Evolutionary conservation across 495 filamentous ascomycete genomes (phyloP), one percentile per base, ranked within the genome.

Genomic region (Hamigera avellanea): DNA sequence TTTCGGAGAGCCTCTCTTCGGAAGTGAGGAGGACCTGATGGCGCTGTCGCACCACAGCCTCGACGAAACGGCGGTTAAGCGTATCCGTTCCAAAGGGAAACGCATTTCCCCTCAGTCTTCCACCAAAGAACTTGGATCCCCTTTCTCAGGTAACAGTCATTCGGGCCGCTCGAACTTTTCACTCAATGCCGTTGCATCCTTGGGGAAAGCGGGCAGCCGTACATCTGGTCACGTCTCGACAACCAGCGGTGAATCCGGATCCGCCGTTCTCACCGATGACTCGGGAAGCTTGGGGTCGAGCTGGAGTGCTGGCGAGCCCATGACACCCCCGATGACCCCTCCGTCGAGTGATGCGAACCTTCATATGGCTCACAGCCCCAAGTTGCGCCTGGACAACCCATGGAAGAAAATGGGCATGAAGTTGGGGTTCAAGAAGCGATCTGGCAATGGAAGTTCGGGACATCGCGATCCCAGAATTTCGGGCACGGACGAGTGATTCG

Each of bases 321-420:
- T 91, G 79, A 93, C 86, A n/a, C 86, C 86, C 12, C 86, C 86
- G 2, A 87, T 77, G 6, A 89, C 86, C 4, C 86, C 86, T 7
- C 85, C 86, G 5, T 81, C 77, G 14, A 62, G 73, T 53, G 67
- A 72, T 55, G 43, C 72, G 57, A 57, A 62, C 46, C 46, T 63
- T 54, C 41, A 69, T 50, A 32, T 76, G 46, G 29, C 63, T 42
- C 46, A 66, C 50, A 63, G 66, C 64, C 53, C 80, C 48, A 53
- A 67, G 62, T 45, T 60, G 52, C 59, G 74, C 47, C 61, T 63
- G 29, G 73, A 74, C 25, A 71, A 70, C 49, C 64, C 72, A 4
- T 93, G 85, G 84, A 91, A 86, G 65, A 88, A 86, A 61, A 81
- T 89, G 75, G 76, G 81, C 8, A 76, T 75, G 35, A 84, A 80